Percentiles rank a stretch among this genome's conserved stretches.
phyloP scores from a whole-genome alignment of 352 stramenopile genomes.

The Globisporangium sylvaticum region DNA sequence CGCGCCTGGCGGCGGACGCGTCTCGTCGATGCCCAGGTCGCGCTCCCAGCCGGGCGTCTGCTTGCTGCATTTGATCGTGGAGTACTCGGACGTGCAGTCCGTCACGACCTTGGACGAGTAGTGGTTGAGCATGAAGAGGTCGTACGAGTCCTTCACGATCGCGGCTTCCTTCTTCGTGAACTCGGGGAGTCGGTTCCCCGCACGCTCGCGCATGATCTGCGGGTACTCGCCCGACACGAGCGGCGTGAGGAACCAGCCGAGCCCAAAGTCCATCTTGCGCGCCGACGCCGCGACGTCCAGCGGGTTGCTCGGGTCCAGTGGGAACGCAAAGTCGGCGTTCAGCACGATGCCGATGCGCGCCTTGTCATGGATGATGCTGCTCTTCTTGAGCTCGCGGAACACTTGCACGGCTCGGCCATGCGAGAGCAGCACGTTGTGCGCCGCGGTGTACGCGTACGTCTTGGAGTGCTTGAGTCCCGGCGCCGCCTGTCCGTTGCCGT shows the following conservation, averaged over 20 bases:
- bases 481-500: slow-evolving; percentile 50
- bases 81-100: slow-evolving; percentile 40
- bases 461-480: slow-evolving; percentile 34
- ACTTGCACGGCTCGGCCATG: slow-evolving; percentile 81
- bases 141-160: slow-evolving; percentile 77
- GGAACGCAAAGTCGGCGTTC: slow-evolving; percentile 72
- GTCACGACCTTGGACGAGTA: slow-evolving; percentile 78
- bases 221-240: slow-evolving; percentile 91
- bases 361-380: slow-evolving; percentile 24
- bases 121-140: slow-evolving; percentile 95
- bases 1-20: slow-evolving; percentile 49
- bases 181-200: slow-evolving; percentile 73
- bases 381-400: slow-evolving; percentile 54
- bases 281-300: slow-evolving; percentile 59
- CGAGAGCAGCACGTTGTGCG: slow-evolving; percentile 89
- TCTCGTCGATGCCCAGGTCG: slow-evolving; percentile 46
- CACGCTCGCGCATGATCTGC: slow-evolving; percentile 75
- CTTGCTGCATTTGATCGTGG: slow-evolving; percentile 25
- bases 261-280: slow-evolving; percentile 84
- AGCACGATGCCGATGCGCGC: slow-evolving; percentile 91
- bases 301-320: slow-evolving; percentile 60
- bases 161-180: slow-evolving; percentile 80
- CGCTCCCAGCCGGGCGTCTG: slow-evolving; percentile 36
- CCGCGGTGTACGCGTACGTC: slow-evolving; percentile 35
- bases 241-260: slow-evolving; percentile 91